Conservation (phyloP, 176 grass and related monocot genomes). For the Panicum miliaceum region DNA sequence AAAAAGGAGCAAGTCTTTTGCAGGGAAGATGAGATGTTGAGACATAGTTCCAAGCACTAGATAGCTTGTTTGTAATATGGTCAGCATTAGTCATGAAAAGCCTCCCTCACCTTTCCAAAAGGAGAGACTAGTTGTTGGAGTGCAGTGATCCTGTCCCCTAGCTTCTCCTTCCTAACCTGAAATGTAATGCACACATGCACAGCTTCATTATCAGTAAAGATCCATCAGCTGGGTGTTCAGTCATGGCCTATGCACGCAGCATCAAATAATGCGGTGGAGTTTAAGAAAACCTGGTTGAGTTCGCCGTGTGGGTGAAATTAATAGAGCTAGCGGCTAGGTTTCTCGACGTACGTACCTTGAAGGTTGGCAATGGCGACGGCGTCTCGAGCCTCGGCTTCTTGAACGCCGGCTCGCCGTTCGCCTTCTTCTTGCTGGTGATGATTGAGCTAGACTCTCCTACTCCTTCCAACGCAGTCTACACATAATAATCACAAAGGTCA, state of each 20-base stretch:
- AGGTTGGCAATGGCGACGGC: constrained; percentile 69
- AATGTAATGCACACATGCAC: constrained; percentile 43
- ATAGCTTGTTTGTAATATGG: constrained; percentile 23
- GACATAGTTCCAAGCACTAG: constrained; percentile 50
- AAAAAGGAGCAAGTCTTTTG: constrained; percentile 64
- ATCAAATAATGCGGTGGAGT: constrained; percentile 36
- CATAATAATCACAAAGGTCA: constrained; percentile 19
- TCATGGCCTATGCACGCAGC: not conserved
- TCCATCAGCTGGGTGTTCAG: not conserved
- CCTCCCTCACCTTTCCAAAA: constrained; percentile 95
- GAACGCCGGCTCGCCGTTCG: constrained; percentile 27
- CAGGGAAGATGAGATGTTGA: constrained; percentile 53
- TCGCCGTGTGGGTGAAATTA: not conserved
- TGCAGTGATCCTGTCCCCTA: constrained; percentile 96
- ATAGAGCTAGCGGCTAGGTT: not conserved
- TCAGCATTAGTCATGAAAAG: constrained; percentile 64
- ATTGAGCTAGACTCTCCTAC: constrained; percentile 50
- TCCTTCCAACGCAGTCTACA: constrained; percentile 44
- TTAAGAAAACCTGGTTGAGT: constrained; percentile 4
- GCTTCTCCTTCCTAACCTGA: constrained; percentile 99
- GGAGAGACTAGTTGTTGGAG: constrained; percentile 98
- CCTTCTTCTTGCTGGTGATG: constrained; percentile 56
- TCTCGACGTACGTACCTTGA: constrained; percentile 64
- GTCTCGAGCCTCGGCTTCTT: constrained; percentile 63
- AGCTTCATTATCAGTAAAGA: constrained; percentile 19